Evolutionary conservation across 306 rosid species (phyloP).

Genomic region (Rosa multiflora): DNA sequence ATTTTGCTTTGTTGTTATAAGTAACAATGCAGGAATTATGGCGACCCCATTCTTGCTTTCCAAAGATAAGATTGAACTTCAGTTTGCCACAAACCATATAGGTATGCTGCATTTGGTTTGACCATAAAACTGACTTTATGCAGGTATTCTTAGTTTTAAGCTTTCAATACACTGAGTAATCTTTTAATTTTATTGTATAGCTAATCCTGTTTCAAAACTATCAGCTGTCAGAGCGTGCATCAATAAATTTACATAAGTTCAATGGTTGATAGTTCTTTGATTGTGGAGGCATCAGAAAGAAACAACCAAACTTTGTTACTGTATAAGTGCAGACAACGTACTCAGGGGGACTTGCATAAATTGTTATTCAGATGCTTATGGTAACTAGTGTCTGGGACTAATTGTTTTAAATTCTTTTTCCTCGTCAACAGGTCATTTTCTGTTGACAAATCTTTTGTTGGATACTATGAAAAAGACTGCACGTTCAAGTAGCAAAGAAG

Average conservation of each 20-base stretch:
- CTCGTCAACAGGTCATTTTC: too few species aligned
- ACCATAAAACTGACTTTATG: neutral
- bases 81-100: conserved; percentile 80
- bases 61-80: conserved; percentile 76
- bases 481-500: too few species aligned
- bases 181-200: neutral
- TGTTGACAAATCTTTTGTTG: too few species aligned
- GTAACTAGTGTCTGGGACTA: neutral
- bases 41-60: conserved; percentile 67
- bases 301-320: neutral
- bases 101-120: conserved; percentile 38
- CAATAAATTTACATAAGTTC: neutral
- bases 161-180: neutral
- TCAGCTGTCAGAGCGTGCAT: neutral
- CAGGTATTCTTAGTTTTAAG: neutral
- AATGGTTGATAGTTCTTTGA: neutral
- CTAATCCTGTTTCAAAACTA: neutral
- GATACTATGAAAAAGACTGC: too few species aligned
- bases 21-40: conserved; percentile 91
- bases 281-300: neutral
- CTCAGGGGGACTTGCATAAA: neutral
- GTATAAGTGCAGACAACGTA: neutral
- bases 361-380: neutral
- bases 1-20: conserved; percentile 38
- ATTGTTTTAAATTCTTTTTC: neutral